Evolutionary conservation across 2,329 filamentous ascomycete genomes (phyloP).

Genomic region (Beauveria caledonica): DNA sequence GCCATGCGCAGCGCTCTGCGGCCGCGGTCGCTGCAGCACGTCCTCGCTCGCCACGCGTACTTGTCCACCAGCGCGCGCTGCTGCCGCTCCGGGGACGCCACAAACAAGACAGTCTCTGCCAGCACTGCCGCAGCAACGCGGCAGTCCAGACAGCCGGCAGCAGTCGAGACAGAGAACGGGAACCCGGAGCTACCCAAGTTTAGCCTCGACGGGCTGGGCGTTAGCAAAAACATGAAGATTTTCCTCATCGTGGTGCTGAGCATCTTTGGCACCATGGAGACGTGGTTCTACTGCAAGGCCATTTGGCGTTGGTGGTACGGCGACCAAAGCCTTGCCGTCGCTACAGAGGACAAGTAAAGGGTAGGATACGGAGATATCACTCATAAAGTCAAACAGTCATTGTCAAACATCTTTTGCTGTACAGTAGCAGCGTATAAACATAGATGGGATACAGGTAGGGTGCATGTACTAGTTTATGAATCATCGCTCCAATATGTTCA

Average conservation of each 20-base stretch:
- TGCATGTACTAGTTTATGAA: neutral
- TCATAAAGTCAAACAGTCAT: neutral
- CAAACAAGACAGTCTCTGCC: neutral
- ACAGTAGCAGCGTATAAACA: neutral
- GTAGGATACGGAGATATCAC: neutral
- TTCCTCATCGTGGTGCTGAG: slow-evolving; percentile 19
- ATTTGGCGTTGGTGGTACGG: slow-evolving; percentile 22
- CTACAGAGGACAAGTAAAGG: neutral
- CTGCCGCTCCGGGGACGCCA: neutral
- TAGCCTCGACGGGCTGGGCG: slow-evolving; percentile 20
- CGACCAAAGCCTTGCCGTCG: neutral
- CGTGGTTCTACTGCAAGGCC: slow-evolving; percentile 24
- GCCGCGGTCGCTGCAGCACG: neutral
- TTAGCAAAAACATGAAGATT: slow-evolving; percentile 22
- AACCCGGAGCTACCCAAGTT: slow-evolving; percentile 19
- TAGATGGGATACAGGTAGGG: neutral
- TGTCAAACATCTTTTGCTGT: neutral
- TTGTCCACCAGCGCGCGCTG: neutral
- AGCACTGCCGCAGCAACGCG: neutral
- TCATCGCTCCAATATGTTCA: slow-evolving; percentile 4
- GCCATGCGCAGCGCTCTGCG: neutral
- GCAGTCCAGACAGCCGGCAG: neutral
- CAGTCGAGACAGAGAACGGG: slow-evolving; percentile 12
- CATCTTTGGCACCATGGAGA: slow-evolving; percentile 25
- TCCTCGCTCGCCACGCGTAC: neutral